Evolutionary conservation across 768 basidiomycete genomes (phyloP).

Genomic region (Lactarius sp.): DNA sequence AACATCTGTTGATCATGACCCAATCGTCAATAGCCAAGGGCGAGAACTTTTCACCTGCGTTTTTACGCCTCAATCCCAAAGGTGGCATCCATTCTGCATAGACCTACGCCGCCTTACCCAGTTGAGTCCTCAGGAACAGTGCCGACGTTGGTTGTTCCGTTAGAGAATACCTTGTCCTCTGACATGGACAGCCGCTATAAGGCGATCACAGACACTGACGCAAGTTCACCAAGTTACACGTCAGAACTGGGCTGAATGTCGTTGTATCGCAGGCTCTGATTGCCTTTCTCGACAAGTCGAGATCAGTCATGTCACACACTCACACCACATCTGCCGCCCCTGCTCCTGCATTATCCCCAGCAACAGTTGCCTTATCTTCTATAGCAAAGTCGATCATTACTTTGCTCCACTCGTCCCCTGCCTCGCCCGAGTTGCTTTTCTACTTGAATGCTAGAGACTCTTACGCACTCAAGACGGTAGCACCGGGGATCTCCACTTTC

Average conservation of each 20-base stretch:
- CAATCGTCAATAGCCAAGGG: conserved; percentile 50
- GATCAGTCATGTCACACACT: conserved; percentile 61
- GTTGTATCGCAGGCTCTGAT: conserved; percentile 52
- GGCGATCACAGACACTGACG: conserved; percentile 71
- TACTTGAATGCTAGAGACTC: conserved; percentile 56
- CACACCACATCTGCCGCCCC: conserved; percentile 68
- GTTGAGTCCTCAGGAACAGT: conserved; percentile 54
- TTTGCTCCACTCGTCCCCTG: conserved; percentile 57
- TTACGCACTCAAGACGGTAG: conserved; percentile 46
- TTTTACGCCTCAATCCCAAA: conserved; percentile 71
- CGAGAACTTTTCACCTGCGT: conserved; percentile 72
- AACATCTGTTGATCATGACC: background rate
- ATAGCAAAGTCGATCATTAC: conserved; percentile 44
- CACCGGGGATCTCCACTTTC: conserved; percentile 38
- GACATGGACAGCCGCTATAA: conserved; percentile 78
- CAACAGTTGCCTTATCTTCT: conserved; percentile 65
- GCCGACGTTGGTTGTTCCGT: conserved; percentile 81
- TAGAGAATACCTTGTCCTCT: conserved; percentile 61
- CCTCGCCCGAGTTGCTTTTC: conserved; percentile 57
- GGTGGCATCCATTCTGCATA: conserved; percentile 39
- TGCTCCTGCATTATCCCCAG: conserved; percentile 71
- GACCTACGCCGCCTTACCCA: background rate
- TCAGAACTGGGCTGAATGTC: conserved; percentile 14
- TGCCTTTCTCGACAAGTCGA: conserved; percentile 79
- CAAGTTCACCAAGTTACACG: conserved; percentile 29